Evolutionary conservation across 2,329 filamentous ascomycete species (phyloP).

Genomic region (Kalmusia sp.): DNA sequence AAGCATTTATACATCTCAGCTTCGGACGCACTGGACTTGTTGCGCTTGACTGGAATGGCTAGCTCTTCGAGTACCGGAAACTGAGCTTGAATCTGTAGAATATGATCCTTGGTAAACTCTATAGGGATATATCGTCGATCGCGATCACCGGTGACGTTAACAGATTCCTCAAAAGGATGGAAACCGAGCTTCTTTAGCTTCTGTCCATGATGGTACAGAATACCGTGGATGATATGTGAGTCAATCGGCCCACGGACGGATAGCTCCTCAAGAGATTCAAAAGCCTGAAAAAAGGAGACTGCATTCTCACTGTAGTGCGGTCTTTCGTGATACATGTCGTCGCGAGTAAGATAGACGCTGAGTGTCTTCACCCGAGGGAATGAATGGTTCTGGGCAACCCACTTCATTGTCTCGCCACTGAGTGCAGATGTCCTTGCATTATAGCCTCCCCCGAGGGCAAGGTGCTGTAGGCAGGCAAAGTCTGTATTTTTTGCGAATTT

Average conservation of each 20-base stretch:
- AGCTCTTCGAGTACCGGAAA: constrained; percentile 23
- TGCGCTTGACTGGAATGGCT: constrained; percentile 23
- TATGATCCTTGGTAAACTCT: constrained; percentile 19
- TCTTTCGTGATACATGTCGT: constrained; percentile 19
- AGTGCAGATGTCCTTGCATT: constrained; percentile 8
- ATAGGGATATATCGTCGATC: constrained; percentile 20
- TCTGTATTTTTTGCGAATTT: constrained; percentile 17
- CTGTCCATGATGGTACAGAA: constrained; percentile 18
- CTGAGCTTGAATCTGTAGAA: constrained; percentile 19
- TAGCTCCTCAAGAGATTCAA: constrained; percentile 23
- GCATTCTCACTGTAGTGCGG: constrained; percentile 25
- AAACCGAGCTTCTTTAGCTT: constrained; percentile 21
- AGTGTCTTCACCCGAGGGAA: constrained; percentile 21
- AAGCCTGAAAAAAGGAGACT: constrained; percentile 23
- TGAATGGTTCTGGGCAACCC: constrained; percentile 15
- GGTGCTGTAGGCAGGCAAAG: constrained; percentile 24
- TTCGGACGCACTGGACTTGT: constrained; percentile 23
- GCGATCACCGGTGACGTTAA: constrained; percentile 4
- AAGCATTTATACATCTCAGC: constrained; percentile 25
- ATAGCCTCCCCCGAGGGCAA: constrained; percentile 16
- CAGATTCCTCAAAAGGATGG: constrained; percentile 9
- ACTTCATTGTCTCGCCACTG: constrained; percentile 25
- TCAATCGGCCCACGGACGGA: constrained; percentile 21
- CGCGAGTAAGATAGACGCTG: constrained; percentile 16
- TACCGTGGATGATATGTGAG: constrained; percentile 15